Conservation (phyloP, 1,284 basidiomycete genomes). For the Cutaneotrichosporon sp. region DNA sequence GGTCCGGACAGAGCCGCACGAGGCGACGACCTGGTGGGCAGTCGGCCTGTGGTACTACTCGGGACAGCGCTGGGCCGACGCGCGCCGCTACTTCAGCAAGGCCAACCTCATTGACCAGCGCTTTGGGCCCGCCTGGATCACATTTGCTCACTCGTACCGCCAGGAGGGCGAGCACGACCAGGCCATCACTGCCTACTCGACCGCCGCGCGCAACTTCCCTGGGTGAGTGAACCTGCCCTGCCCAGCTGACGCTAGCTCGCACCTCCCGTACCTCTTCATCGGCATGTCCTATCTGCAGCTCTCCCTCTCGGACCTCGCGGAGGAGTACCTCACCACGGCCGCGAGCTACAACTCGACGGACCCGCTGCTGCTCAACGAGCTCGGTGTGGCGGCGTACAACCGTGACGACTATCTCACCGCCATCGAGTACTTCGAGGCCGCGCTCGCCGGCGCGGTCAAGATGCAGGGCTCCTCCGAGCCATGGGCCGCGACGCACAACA, state of each 20-base stretch:
- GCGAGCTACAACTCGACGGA: conserved; percentile 78
- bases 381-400: conserved; percentile 89
- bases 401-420: conserved; percentile 73
- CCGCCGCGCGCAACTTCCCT: conserved; percentile 88
- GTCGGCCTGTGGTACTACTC: conserved; percentile 97
- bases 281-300: conserved; percentile 92
- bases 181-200: conserved; percentile 96
- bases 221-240: conserved; percentile 62
- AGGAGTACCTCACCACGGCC: conserved; percentile 82
- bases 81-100: conserved; percentile 92
- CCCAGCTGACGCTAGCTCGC: conserved; percentile 63
- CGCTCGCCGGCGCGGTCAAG: conserved; percentile 71
- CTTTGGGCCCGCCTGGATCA: conserved; percentile 95
- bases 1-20: conserved; percentile 89
- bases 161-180: conserved; percentile 98
- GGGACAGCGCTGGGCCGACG: conserved; percentile 80
- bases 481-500: conserved; percentile 87
- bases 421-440: conserved; percentile 66
- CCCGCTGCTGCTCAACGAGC: conserved; percentile 86
- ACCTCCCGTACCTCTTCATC: conserved; percentile 91
- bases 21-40: conserved; percentile 94
- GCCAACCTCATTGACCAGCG: conserved; percentile 95
- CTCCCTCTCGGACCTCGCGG: conserved; percentile 77
- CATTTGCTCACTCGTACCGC: conserved; percentile 96
- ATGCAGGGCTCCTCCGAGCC: conserved; percentile 79